A percentile compares a stretch with the other conserved stretches of the same genome.
These are phyloP conservation scores for Lasiodiplodia theobromae DNA, from an alignment of 2,329 filamentous ascomycete species.

Conservation along the genomic window DNA sequence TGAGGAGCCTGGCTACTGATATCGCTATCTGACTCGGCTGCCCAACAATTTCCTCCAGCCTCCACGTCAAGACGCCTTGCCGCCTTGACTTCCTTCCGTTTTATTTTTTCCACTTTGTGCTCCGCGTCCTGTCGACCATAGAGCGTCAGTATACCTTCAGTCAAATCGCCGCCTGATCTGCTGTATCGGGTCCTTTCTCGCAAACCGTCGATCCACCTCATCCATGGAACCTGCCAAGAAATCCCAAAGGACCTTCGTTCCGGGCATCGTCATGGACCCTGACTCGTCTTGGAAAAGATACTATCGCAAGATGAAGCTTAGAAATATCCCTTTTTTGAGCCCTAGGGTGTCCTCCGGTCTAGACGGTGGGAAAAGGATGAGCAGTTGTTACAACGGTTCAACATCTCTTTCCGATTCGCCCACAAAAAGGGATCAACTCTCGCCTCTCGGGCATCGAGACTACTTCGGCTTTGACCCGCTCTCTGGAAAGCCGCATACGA, in stretches of 20 bases:
- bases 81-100: constrained; percentile 20
- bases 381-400: background rate
- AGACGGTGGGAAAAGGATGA: background rate
- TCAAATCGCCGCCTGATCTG: background rate
- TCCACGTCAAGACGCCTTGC: background rate
- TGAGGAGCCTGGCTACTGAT: constrained; percentile 13
- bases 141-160: background rate
- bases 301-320: constrained; percentile 15
- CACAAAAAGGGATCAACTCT: background rate
- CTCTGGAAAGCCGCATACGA: background rate
- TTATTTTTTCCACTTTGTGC: background rate
- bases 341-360: background rate
- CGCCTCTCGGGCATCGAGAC: background rate
- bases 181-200: background rate
- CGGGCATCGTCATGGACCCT: background rate
- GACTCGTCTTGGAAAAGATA: constrained; percentile 20
- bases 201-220: background rate
- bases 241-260: constrained; percentile 13
- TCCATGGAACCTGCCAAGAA: constrained; percentile 17
- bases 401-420: constrained; percentile 10
- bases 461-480: background rate
- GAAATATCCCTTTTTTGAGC: constrained; percentile 9
- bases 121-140: constrained; percentile 5
- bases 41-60: background rate
- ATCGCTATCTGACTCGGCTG: constrained; percentile 29